Conservation (phyloP, 768 basidiomycete genomes). For the Termitomyces sp. region DNA sequence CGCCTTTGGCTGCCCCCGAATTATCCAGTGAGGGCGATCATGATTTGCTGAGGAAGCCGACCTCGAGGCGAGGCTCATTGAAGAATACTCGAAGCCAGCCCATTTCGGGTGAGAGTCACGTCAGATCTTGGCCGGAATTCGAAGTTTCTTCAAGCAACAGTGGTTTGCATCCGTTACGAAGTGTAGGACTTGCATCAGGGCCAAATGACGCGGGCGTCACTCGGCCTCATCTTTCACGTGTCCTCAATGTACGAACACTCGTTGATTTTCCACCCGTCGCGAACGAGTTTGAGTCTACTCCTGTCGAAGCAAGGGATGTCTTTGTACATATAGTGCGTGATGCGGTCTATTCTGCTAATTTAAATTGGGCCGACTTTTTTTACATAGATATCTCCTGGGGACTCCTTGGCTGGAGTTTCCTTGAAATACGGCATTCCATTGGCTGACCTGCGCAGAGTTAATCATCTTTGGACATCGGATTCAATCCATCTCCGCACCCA, state of each 20-base stretch:
- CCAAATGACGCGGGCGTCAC: slow-evolving; percentile 22
- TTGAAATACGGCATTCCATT: slow-evolving; percentile 86
- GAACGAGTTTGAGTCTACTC: slow-evolving; percentile 5
- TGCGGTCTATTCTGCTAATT: neutral
- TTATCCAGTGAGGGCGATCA: slow-evolving; percentile 1
- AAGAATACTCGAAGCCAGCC: neutral
- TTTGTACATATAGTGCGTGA: slow-evolving; percentile 52
- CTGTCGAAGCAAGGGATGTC: slow-evolving; percentile 43
- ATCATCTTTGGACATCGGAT: slow-evolving; percentile 93
- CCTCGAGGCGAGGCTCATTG: neutral
- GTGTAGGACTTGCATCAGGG: slow-evolving; percentile 18
- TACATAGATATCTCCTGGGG: slow-evolving; percentile 57
- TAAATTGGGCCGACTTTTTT: neutral
- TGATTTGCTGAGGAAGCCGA: neutral
- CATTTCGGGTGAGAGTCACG: slow-evolving; percentile 8
- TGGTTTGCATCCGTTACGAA: slow-evolving; percentile 21
- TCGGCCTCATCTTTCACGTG: slow-evolving; percentile 19
- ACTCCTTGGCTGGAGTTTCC: slow-evolving; percentile 84
- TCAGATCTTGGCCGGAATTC: slow-evolving; percentile 19
- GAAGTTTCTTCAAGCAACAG: slow-evolving; percentile 6
- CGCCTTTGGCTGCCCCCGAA: neutral
- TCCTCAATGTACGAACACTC: slow-evolving; percentile 19
- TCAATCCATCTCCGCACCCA: slow-evolving; percentile 82
- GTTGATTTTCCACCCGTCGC: slow-evolving; percentile 22
- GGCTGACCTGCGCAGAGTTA: slow-evolving; percentile 76